These are phyloP conservation scores for Lodderomyces elongisporus DNA, from an alignment of 1,139 yeast species.

Conservation along the genomic window DNA sequence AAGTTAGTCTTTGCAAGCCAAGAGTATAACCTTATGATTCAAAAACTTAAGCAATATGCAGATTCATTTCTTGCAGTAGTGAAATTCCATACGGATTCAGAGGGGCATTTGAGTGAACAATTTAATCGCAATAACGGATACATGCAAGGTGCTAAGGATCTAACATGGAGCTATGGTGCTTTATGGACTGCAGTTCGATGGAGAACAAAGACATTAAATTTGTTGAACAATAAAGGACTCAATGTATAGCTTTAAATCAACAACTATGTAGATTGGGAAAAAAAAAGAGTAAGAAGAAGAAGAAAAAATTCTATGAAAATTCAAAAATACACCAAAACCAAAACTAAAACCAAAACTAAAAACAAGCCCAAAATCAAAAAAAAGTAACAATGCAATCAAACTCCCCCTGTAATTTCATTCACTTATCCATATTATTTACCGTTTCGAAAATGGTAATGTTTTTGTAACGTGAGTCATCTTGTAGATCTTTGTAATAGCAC, in stretches of 20 bases:
- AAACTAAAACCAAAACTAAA: too few species aligned
- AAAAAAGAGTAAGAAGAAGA: too few species aligned
- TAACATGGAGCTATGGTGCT: slow-evolving; percentile 91
- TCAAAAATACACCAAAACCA: too few species aligned
- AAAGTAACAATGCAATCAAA: too few species aligned
- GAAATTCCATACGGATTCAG: slow-evolving; percentile 62
- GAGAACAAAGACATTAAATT: slow-evolving; percentile 30
- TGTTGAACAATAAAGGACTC: too few species aligned
- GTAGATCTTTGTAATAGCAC: slow-evolving; percentile 39
- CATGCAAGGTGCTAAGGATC: slow-evolving; percentile 80
- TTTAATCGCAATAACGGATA: slow-evolving; percentile 75
- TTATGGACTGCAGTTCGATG: slow-evolving; percentile 68
- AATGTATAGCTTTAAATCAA: too few species aligned
- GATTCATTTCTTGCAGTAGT: slow-evolving; percentile 75
- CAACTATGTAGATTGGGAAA: slow-evolving; percentile 1
- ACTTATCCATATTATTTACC: slow-evolving; percentile 32
- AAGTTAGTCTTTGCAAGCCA: slow-evolving; percentile 32
- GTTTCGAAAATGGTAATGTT: slow-evolving; percentile 55
- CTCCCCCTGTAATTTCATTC: too few species aligned
- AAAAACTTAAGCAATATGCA: slow-evolving; percentile 51
- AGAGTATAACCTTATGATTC: slow-evolving; percentile 42
- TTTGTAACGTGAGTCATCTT: slow-evolving; percentile 21
- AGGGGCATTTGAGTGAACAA: slow-evolving; percentile 88
- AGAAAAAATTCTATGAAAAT: too few species aligned
- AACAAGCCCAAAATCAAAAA: too few species aligned